Evolutionary conservation across 2,329 filamentous ascomycete species (phyloP), one percentile per base, ranked within the genome.

Genomic region (Cadophora luteo-olivacea): DNA sequence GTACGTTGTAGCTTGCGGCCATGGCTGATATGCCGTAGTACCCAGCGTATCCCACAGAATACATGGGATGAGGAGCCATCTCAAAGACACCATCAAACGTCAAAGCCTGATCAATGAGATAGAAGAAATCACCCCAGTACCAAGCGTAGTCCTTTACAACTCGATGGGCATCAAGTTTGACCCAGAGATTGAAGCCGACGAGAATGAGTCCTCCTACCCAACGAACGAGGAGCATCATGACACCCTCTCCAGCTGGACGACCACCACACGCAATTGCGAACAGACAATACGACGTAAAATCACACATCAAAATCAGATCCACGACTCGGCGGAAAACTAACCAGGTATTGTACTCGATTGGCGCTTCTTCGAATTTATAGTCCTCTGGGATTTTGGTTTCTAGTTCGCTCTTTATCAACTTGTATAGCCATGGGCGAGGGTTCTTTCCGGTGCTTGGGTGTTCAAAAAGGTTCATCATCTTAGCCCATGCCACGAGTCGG

Each of bases 51-150:
- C 96, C 96, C 76, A 98, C 95, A 66, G 94, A 97, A 82, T 98
- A 98, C 95, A 98, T 98, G 72, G 95, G 95, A 79, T 98, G 96
- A 38, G 96, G 96, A 24, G 96, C 96, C 91, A 99, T 97, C 82
- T 99, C 96, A 79, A 98, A 99, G 71, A 99, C 96, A 67, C 96
- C 96, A 78, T 99, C 96, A 80, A 99, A 99, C 61, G 94, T 98
- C 79, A 99, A 85, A 78, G 97, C 93, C 82, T 98, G 94, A 81
- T 99, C 96, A 79, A 99, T 93, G 77, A 99, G 90, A 81, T 94
- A 99, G 85, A 98, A 99, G 82, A 98, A 98, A 81, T 99, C 96
- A 70, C 96, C 96, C 96, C 96, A 99, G 82, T 98, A 99, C 96
- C 96, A 99, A 33, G 96, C 96, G 82, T 94, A 99, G 81, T 99